These are phyloP conservation scores for Collybiopsis luxurians DNA, from an alignment of 768 basidiomycete genomes.

Conservation along the genomic window DNA sequence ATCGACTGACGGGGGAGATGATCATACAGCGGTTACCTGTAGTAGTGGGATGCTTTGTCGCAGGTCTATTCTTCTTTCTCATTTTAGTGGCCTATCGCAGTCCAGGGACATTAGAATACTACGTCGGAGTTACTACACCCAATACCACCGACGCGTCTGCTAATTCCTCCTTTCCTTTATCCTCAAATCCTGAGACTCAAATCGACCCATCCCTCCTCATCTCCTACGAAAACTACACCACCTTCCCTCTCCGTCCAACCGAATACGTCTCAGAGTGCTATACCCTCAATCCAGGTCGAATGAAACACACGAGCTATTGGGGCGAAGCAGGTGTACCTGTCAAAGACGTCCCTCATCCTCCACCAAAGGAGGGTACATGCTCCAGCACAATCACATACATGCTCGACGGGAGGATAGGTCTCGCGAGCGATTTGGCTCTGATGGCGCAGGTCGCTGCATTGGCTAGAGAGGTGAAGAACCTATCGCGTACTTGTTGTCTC, in stretches of 20 bases:
- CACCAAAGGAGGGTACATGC: constrained; percentile 37
- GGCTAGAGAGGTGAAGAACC: constrained; percentile 53
- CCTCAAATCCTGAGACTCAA: constrained; percentile 14
- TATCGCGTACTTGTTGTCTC: background rate
- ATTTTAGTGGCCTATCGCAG: constrained; percentile 47
- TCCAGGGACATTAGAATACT: constrained; percentile 44
- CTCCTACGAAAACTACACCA: constrained; percentile 26
- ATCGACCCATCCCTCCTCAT: constrained; percentile 9
- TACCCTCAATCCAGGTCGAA: constrained; percentile 39
- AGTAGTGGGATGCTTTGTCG: background rate
- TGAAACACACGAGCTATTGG: constrained; percentile 56
- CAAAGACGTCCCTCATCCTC: constrained; percentile 33
- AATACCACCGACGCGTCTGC: constrained; percentile 10
- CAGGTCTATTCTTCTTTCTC: constrained; percentile 33
- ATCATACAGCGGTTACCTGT: background rate
- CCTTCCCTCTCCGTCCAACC: constrained; percentile 52
- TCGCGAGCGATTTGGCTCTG: constrained; percentile 63
- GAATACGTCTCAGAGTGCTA: constrained; percentile 60
- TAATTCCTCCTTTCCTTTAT: constrained; percentile 10
- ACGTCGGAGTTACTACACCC: constrained; percentile 32
- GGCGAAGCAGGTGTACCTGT: constrained; percentile 25
- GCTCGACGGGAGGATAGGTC: constrained; percentile 63
- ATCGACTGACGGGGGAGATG: background rate
- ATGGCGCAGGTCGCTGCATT: constrained; percentile 66
- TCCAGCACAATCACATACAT: constrained; percentile 69